phyloP scores from a whole-genome alignment of 1,139 yeast species.

The Hanseniaspora sp. region DNA sequence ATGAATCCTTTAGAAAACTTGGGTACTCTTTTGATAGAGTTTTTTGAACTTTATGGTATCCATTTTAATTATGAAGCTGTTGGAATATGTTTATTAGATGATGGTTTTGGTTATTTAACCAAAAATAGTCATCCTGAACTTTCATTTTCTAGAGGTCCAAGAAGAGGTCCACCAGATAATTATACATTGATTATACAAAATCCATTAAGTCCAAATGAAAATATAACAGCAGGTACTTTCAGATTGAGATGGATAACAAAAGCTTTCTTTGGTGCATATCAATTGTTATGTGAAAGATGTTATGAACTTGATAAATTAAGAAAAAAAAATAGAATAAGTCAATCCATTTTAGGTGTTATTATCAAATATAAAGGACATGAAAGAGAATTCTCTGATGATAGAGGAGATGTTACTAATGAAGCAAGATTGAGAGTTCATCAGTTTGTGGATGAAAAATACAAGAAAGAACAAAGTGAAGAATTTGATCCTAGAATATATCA shows the following conservation, averaged over 20 bases:
- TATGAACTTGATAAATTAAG: slow-evolving; percentile 47
- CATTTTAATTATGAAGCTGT: slow-evolving; percentile 79
- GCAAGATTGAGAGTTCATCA: slow-evolving; percentile 37
- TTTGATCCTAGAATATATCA: slow-evolving; percentile 14
- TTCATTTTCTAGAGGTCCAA: slow-evolving; percentile 25
- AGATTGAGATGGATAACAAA: slow-evolving; percentile 70
- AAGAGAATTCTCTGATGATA: slow-evolving; percentile 71
- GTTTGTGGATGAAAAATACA: slow-evolving; percentile 14
- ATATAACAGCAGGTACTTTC: slow-evolving; percentile 77
- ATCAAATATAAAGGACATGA: slow-evolving; percentile 64
- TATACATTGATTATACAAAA: slow-evolving; percentile 76
- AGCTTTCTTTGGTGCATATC: slow-evolving; percentile 88
- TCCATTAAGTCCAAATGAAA: slow-evolving; percentile 74
- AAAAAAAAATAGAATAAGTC: slow-evolving; percentile 57
- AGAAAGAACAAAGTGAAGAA: slow-evolving; percentile 5
- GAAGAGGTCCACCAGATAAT: slow-evolving; percentile 37
- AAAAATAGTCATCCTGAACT: slow-evolving; percentile 48
- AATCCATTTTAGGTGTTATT: slow-evolving; percentile 70
- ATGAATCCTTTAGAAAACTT: slow-evolving; percentile 64
- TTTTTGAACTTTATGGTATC: slow-evolving; percentile 89
- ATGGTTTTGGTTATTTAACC: slow-evolving; percentile 38
- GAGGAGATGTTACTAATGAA: slow-evolving; percentile 50
- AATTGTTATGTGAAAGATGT: slow-evolving; percentile 61
- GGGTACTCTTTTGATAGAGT: slow-evolving; percentile 82
- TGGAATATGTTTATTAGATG: slow-evolving; percentile 49